These are phyloP conservation scores for Thalassia testudinum DNA, from an alignment of 116 monocot genomes.

Conservation along the genomic window DNA sequence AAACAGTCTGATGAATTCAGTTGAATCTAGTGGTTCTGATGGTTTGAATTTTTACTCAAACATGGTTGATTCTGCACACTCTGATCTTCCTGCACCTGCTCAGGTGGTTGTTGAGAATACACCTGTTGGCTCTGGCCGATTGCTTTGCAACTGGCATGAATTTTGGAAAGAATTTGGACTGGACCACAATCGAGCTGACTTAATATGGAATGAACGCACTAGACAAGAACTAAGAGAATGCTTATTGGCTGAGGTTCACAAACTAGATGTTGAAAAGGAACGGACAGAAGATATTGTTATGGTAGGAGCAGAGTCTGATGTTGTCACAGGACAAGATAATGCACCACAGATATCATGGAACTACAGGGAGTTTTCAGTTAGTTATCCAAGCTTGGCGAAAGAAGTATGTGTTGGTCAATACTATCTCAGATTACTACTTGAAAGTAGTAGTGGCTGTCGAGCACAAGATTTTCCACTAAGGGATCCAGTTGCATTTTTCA, in stretches of 20 bases:
- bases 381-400: constrained; percentile 89
- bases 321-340: constrained; percentile 27
- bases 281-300: constrained; percentile 91
- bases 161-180: constrained; percentile 95
- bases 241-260: constrained; percentile 94
- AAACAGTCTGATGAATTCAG: constrained; percentile 2
- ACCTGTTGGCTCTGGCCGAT: constrained; percentile 91
- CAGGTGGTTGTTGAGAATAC: constrained; percentile 86
- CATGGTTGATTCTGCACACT: constrained; percentile 22
- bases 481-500: constrained; percentile 89
- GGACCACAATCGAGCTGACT: constrained; percentile 95
- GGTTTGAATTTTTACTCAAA: constrained; percentile 3
- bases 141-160: constrained; percentile 90
- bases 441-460: constrained; percentile 55
- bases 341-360: constrained; percentile 90
- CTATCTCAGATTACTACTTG: constrained; percentile 86
- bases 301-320: constrained; percentile 33
- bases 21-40: constrained; percentile 6
- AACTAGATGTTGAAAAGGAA: constrained; percentile 97
- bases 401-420: constrained; percentile 99
- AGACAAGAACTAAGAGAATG: constrained; percentile 91
- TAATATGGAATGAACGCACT: constrained; percentile 99
- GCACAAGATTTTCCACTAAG: constrained; percentile 94
- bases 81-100: constrained; percentile 76
- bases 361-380: constrained; percentile 83